Base-by-base conservation (phyloP, 192 early-diverging fungal species). In the Umbelopsis sp. region DNA sequence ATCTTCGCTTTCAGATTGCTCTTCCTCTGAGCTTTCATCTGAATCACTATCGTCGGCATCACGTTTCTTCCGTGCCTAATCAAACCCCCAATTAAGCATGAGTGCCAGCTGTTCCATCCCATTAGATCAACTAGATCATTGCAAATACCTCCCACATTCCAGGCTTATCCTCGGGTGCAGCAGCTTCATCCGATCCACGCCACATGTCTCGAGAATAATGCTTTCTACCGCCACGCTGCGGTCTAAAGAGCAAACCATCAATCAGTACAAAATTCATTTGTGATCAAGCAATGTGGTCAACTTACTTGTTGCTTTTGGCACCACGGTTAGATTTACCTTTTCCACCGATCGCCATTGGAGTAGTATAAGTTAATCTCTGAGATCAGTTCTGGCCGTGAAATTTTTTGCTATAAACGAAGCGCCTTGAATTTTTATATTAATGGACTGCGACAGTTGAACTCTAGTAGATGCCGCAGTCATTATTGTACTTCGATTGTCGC, bases 151-250 rank as follows among this genome's bases (percentile, higher is more conserved):
- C 49, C 53, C 70, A 59, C 70, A 71, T 59, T 45, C 70, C 70
- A 43, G 51, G 49, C 21, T 29, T 34, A 41, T 71, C 51, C 24
- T 71, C 70, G 0, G 51, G 20, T 38, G 52, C 38, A 41, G 38
- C 38, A 41, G 38, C 38, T 11, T 6, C 51, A 20, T 70, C 69
- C 12, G 43, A 45, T n/a, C 51, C 49, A 38, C 51, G 50, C 49
- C 43, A 44, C 29, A 56, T 51, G 53, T 56, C 43, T 34, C 53
- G 50, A 25, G 70, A 54, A 43, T 62, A 71, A 44, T 56, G 70
- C 70, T 71, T 71, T 53, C 70, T 54, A 22, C 70, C 70, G 11
- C 70, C 70, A 34, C 70, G 70, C 22, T 71, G 70, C 16, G 70
- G 70, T 34, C 54, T 71, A 25, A 62, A 17, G 11, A 62, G 11